Percentiles rank a stretch among this genome's conserved stretches.
phyloP scores from a whole-genome alignment of 345 rosid genomes.

The Excoecaria agallocha region DNA sequence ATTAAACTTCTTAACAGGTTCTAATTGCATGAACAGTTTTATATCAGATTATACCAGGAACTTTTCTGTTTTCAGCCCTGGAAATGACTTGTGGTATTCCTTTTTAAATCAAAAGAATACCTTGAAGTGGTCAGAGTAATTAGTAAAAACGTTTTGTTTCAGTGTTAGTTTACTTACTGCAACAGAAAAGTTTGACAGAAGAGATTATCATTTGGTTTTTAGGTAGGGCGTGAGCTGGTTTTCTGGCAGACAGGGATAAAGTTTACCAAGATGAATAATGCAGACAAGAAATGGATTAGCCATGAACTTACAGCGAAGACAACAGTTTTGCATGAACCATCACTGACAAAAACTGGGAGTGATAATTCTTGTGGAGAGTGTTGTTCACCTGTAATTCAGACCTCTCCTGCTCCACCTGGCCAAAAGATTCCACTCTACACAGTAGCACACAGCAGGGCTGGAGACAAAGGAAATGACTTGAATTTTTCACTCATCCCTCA shows the following conservation, averaged over 20 bases:
- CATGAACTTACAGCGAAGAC: slow-evolving; percentile 16
- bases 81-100: background rate
- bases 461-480: slow-evolving; percentile 84
- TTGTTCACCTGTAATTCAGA: slow-evolving; percentile 14
- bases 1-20: background rate
- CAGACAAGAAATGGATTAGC: slow-evolving; percentile 17
- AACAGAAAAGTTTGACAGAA: background rate
- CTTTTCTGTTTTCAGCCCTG: background rate
- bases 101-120: background rate
- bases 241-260: slow-evolving; percentile 58
- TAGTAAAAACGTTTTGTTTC: background rate
- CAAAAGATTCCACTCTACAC: slow-evolving; percentile 59
- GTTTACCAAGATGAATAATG: slow-evolving; percentile 20
- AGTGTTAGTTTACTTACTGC: background rate
- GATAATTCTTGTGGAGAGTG: slow-evolving; percentile 9
- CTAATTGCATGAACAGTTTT: background rate
- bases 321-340: slow-evolving; percentile 21
- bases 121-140: background rate
- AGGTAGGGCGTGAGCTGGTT: slow-evolving; percentile 66
- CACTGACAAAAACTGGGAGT: slow-evolving; percentile 13
- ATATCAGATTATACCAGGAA: background rate
- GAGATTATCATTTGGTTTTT: slow-evolving; percentile 21
- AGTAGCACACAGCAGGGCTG: slow-evolving; percentile 73
- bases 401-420: slow-evolving; percentile 54
- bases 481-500: slow-evolving; percentile 84